Evolutionary conservation across 2,329 filamentous ascomycete species (phyloP), one percentile per base, ranked within the genome.

Genomic region (Xylariaceae sp.): DNA sequence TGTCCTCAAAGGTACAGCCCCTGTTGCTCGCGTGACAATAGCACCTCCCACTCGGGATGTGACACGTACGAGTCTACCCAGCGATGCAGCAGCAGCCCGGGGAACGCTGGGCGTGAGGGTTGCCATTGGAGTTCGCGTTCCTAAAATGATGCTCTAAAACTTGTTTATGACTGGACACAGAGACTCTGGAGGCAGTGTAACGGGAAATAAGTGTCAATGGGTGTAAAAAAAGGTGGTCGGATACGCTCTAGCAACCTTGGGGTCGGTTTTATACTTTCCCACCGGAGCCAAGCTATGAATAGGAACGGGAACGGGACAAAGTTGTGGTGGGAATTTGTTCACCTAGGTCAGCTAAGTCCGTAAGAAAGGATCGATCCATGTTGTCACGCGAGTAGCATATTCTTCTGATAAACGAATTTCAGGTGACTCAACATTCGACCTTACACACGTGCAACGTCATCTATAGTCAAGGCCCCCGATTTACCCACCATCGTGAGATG

Each of bases 31-130:
- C 35, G 50, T 30, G 27, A 53, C 51, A 33, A 59, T 24, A 29
- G 36, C 33, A 40, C 46, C 53, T 41, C 51, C 49, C 3, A 46
- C 32, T 26, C 58, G 58, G 8, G 59, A 54, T 11, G 61, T 52
- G 10, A 45, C 40, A 37, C 58, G 58, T 32, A 52, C 51, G 9
- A 66, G 57, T 40, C 52, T 59, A 21, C 54, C 53, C 21, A 66
- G 27, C 6, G 60, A 62, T 27, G 58, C 43, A 21, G 49, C 43
- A 21, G 49, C 43, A 45, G 46, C 58, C 54, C 65, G 60, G 42
- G 55, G 56, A 23, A 58, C 51, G 51, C 45, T 60, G 3, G 61
- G 56, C 27, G 53, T 35, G 10, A 63, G 50, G 13, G 51, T 50
- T 50, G 61, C 40, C 64, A 67, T 67, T 50, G 53, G 58, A 18